These are phyloP conservation scores for Trichophyton benhamiae DNA, from an alignment of 2,329 filamentous ascomycete species.

Conservation along the genomic window DNA sequence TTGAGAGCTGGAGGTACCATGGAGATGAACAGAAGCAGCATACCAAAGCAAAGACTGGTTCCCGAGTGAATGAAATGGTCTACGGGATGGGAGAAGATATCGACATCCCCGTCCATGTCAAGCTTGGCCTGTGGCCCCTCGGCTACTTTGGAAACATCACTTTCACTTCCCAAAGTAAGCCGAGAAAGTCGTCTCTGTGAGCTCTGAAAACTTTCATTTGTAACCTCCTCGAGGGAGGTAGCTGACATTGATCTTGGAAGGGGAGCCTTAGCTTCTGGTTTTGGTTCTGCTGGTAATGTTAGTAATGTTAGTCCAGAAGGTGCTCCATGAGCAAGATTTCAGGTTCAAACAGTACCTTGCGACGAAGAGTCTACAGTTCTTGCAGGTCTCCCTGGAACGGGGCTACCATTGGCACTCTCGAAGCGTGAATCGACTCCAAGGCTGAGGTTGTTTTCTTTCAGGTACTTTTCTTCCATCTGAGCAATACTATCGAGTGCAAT, in stretches of 20 bases:
- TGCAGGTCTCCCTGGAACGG: not conserved
- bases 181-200: not conserved
- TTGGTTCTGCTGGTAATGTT: not conserved
- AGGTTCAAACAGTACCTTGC: not conserved
- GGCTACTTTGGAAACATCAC: not conserved
- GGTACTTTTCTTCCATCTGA: conserved; percentile 55
- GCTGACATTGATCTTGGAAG: not conserved
- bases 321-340: not conserved
- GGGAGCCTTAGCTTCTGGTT: not conserved
- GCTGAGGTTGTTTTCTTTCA: conserved; percentile 19
- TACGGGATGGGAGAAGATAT: conserved; percentile 58
- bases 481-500: conserved; percentile 68
- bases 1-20: conserved; percentile 85
- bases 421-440: not conserved
- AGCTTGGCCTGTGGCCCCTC: not conserved
- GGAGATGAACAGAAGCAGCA: conserved; percentile 75
- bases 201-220: not conserved
- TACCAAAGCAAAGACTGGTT: conserved; percentile 77
- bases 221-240: not conserved
- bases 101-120: conserved; percentile 35
- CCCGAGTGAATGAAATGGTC: conserved; percentile 86
- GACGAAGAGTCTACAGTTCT: not conserved
- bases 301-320: not conserved
- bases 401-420: not conserved
- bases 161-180: not conserved